Base-by-base conservation (phyloP, 176 grass and related monocot species). In the Luzula sylvatica region DNA sequence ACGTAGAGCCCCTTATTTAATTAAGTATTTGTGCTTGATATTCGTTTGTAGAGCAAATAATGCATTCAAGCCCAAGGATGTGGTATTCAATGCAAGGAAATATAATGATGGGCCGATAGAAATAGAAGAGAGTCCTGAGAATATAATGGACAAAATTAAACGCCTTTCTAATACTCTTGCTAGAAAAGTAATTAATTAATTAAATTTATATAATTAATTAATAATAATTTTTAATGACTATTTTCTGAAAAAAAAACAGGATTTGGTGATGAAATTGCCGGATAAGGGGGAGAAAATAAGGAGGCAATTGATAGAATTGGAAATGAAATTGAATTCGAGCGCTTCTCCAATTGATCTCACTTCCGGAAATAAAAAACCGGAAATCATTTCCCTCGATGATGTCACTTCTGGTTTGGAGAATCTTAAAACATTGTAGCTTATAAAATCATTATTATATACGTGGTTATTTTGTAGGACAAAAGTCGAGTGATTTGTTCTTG, bases 51-150 rank as follows among this genome's bases (percentile, higher is more conserved):
- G 89, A 38, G 76, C 27, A 40, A 70, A 73, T 50, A 45, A 76
- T 79, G 89, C 89, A 14, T 65, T 81, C 25, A 95, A 82, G 42
- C 89, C 83, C 7, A 83, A 80, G 45, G 89, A 95, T 58, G 27
- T 53, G 55, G 63, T 58, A 8, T 83, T 81, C 48, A 82, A 65
- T 64, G 46, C 67, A 51, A 72, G 76, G 70, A 75, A 26, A 50
- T 74, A 85, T 49, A 23, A 26, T 38, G 57, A 51, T 7, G 69
- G 30, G 25, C 67, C 50, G 13, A 64, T 24, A 19, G 41, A 59
- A 53, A 30, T 24, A 6, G 69, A 43, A 42, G 74, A 83, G 46
- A 83, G 87, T 50, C 82, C 82, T 3, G 82, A 82, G 50, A 68
- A 79, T 32, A 73, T 87, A 38, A 61, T 72, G 51, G 68, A 65